Evolutionary conservation across 768 basidiomycete species (phyloP), one percentile per base, ranked within the genome.

Genomic region (Boletus reticulatus): DNA sequence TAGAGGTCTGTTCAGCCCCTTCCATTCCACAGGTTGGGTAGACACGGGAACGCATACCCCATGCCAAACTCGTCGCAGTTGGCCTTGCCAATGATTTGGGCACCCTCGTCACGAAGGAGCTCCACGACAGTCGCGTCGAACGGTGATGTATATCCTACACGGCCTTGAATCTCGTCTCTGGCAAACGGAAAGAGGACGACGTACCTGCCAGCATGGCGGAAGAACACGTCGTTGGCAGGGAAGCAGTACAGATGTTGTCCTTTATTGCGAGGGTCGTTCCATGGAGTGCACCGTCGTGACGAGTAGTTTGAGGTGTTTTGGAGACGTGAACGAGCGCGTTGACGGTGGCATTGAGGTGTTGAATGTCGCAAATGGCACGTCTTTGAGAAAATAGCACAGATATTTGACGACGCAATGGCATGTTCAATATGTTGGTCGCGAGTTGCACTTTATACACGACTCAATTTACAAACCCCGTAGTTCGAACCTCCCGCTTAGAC

Each of bases 11-110:
- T 13, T 53, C 27, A 29, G 49, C 34, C 16, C 17, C 22, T 22
- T 22, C 24, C 7, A 20, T 19, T 16, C 16, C 36, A 41, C 43
- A 16, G 5, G 12, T 14, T 5, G 12, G 36, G 34, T 41, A 7
- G 38, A 12, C 44, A 31, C 34, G 53, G 10, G 32, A 39, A 72
- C 84, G 19, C 55, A 29, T 29, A 94, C 88, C 96, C 96, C 96
- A 98, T 98, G 1, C 96, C 96, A 72, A 98, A 98, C 72, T 98
- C 95, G 67, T 99, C 96, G 70, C 93, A 92, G 67, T 96, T 95
- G 1, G 94, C 87, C 73, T 97, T 97, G 1, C 94, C 96, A 2
- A 89, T 65, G 12, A 98, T 79, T 17, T 82, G 71, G 0, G 87
- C 93, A 0, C 93, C 94, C 0, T 63, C 64, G 1, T 75, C 58